Base-by-base conservation (phyloP, 1,139 yeast species). In the Candida neerlandica region DNA sequence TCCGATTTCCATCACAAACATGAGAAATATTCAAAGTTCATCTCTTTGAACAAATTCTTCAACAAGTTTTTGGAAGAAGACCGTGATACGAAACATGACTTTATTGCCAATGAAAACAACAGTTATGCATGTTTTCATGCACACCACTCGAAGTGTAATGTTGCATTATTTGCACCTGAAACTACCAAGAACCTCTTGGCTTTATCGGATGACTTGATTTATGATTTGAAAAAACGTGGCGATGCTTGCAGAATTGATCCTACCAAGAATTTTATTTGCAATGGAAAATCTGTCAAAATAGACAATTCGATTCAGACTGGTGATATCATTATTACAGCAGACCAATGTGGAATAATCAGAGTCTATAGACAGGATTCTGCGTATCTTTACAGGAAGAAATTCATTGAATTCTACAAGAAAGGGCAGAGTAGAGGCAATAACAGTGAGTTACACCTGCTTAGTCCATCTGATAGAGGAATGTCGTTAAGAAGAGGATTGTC, bases 281-380 rank as follows among this genome's bases (percentile, higher is more conserved):
- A 49, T 6, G 48, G 48, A 51, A 62, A 46, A 52, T 67, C 47
- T 68, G 75, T 44, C 16, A 45, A 48, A 21, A n/a, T 32, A 67
- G 45, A 42, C 70, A 54, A 56, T 19, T 34, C 33, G 9, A 60
- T 41, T n/a, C 55, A 45, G 39, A 49, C 49, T 9, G 80, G 81
- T 0, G 71, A 78, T 29, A 81, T 86, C 38, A 81, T 90, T 27
- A 85, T 91, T 2, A 85, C 96, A 1, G 84, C 95, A 0, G 97
- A 90, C 63, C 82, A 81, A 54, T 68, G 72, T 35, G 97, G 97
- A 0, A 58, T 77, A 4, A 87, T 91, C 43, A 71, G 94, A 49
- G 88, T 91, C 0, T 89, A 86, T 63, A 75, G 97, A 57, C 87
- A 89, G 55, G 97, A 91, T 64, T 75, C 85, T 45, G 88, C 95